Conservation (phyloP, 495 filamentous ascomycete genomes). For the Penicillium longicatenatum region DNA sequence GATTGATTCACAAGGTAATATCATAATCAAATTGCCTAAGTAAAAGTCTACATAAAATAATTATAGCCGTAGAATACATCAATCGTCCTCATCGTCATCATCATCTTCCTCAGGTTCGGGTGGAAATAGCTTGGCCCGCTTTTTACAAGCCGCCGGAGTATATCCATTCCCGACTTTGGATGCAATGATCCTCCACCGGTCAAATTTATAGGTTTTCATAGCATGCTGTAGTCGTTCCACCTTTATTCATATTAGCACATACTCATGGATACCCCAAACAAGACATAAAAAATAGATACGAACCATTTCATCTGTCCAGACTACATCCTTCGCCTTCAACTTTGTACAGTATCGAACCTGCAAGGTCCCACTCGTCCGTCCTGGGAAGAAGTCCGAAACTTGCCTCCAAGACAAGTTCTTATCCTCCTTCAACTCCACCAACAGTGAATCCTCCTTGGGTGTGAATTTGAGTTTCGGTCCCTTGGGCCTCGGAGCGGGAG, state of each 20-base stretch:
- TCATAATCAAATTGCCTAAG: too few relatives aligned
- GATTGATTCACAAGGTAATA: too few relatives aligned
- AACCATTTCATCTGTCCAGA: conserved; percentile 90
- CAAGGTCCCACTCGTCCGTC: conserved; percentile 80
- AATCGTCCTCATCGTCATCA: neutral
- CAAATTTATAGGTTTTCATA: conserved; percentile 84
- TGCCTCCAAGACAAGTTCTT: conserved; percentile 94
- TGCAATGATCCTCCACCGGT: conserved; percentile 85
- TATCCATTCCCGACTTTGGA: conserved; percentile 85
- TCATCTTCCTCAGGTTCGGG: neutral
- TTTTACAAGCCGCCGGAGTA: conserved; percentile 79
- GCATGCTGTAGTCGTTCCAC: conserved; percentile 76
- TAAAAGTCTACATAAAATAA: neutral
- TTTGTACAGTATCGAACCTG: conserved; percentile 95
- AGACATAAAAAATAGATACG: neutral
- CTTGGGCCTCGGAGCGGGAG: conserved; percentile 70
- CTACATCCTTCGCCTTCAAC: conserved; percentile 86
- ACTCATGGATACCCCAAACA: conserved; percentile 15
- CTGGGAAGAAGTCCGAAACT: conserved; percentile 92
- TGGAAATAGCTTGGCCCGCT: conserved; percentile 59
- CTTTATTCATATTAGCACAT: conserved; percentile 41
- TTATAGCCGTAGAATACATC: neutral
- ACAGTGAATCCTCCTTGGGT: conserved; percentile 78
- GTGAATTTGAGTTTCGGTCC: conserved; percentile 91
- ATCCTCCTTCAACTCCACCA: conserved; percentile 89